Conservation (phyloP, 2,329 filamentous ascomycete species). For the Ophiosphaerella narmari region DNA sequence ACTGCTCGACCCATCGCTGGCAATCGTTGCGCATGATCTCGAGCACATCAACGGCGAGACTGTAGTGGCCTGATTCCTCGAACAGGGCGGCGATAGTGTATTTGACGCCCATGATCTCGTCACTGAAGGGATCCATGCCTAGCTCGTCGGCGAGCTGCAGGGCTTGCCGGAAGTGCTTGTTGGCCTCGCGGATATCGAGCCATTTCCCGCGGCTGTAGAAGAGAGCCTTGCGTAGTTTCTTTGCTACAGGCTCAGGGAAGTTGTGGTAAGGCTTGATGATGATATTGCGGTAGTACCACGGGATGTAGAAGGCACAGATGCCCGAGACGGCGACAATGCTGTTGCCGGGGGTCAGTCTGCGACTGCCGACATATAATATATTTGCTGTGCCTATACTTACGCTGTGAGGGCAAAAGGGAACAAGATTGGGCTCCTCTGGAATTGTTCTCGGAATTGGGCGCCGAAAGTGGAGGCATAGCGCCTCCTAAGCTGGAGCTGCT, state of each 20-base stretch:
- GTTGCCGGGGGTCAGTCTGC: slow-evolving; percentile 8
- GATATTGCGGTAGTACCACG: slow-evolving; percentile 54
- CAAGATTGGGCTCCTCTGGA: slow-evolving; percentile 45
- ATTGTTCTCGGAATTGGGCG: slow-evolving; percentile 40
- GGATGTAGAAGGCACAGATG: slow-evolving; percentile 49
- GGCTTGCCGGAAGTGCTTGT: slow-evolving; percentile 83
- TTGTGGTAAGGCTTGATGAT: slow-evolving; percentile 57
- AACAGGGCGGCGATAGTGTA: slow-evolving; percentile 80
- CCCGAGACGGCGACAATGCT: slow-evolving; percentile 48
- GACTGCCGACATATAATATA: background rate
- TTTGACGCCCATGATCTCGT: slow-evolving; percentile 88
- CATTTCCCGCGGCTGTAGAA: slow-evolving; percentile 74
- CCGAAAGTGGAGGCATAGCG: slow-evolving; percentile 36
- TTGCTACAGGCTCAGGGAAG: slow-evolving; percentile 72
- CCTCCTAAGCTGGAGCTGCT: slow-evolving; percentile 27
- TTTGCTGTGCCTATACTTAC: slow-evolving; percentile 15
- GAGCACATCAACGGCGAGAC: slow-evolving; percentile 74
- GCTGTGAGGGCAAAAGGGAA: slow-evolving; percentile 42
- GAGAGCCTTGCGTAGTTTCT: slow-evolving; percentile 79
- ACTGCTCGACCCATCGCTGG: slow-evolving; percentile 54
- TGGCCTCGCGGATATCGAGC: slow-evolving; percentile 74
- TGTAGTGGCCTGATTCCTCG: slow-evolving; percentile 73
- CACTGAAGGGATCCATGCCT: slow-evolving; percentile 84
- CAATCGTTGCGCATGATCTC: slow-evolving; percentile 77
- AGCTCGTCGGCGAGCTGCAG: slow-evolving; percentile 73